Percentiles rank a stretch among this genome's conserved stretches.
Evolutionary conservation across 139 green algal genomes (phyloP).

Genomic region (Spirogloea muscicola): DNA sequence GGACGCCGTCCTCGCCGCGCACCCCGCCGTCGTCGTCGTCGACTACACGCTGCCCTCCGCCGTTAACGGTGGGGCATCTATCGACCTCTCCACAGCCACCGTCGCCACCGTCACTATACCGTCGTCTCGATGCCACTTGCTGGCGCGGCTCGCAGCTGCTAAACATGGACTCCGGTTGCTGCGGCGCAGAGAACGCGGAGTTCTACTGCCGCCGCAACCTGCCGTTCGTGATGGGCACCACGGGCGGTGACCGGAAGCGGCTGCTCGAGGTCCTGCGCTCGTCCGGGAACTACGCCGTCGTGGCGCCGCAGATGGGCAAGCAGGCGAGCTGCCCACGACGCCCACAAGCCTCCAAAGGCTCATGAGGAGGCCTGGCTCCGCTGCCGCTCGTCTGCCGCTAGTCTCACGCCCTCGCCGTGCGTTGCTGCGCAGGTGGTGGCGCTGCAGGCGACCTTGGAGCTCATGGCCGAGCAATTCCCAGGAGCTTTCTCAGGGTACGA

Average conservation of each 20-base stretch:
- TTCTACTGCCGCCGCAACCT: slow-evolving; percentile 77
- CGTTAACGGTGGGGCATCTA: slow-evolving; percentile 74
- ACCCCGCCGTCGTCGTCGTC: slow-evolving; percentile 83
- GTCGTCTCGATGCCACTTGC: too few relatives aligned
- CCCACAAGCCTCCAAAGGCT: too few relatives aligned
- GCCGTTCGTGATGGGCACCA: slow-evolving; percentile 99
- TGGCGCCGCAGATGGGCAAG: slow-evolving; percentile 99
- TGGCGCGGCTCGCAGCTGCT: too few relatives aligned
- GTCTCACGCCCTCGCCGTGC: too few relatives aligned
- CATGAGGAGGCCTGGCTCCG: too few relatives aligned
- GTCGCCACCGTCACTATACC: too few relatives aligned
- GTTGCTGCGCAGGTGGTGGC: slow-evolving; percentile 76
- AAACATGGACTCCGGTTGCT: too few relatives aligned
- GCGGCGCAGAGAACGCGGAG: slow-evolving; percentile 65
- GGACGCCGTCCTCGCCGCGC: slow-evolving; percentile 45
- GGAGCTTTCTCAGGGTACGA: slow-evolving; percentile 91
- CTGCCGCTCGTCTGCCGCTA: too few relatives aligned
- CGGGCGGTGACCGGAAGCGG: slow-evolving; percentile 82
- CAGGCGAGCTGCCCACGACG: slow-evolving; percentile 61
- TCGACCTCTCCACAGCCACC: too few relatives aligned
- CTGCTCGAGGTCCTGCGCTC: slow-evolving; percentile 62
- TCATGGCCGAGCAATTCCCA: slow-evolving; percentile 86
- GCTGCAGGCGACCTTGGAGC: slow-evolving; percentile 89
- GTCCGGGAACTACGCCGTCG: slow-evolving; percentile 78
- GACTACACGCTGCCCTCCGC: slow-evolving; percentile 90